Percentiles rank a stretch among this genome's conserved stretches.
These are phyloP conservation scores for Colletotrichum tropicale DNA, from an alignment of 2,329 filamentous ascomycete genomes.

Conservation along the genomic window DNA sequence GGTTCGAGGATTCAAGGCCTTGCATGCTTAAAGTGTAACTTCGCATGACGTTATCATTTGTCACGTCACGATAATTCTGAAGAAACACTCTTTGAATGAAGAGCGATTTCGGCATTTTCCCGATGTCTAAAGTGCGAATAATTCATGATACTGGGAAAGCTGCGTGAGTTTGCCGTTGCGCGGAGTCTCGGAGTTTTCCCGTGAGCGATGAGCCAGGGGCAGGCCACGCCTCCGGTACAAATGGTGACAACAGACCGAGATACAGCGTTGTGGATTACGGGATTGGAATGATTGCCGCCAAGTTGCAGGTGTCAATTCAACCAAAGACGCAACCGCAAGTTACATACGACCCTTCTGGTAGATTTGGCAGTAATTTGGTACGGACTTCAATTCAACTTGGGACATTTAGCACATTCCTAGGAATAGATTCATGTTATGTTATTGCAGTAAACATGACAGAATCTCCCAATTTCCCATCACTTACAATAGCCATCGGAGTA, in stretches of 20 bases:
- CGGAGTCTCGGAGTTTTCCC: not conserved
- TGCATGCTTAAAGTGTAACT: not conserved
- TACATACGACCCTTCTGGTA: not conserved
- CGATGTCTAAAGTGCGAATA: not conserved
- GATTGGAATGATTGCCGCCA: fast-evolving
- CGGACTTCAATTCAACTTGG: not conserved
- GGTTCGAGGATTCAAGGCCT: not conserved
- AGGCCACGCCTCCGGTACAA: fast-evolving
- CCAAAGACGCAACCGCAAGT: not conserved
- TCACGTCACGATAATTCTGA: not conserved
- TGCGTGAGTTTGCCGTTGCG: fast-evolving
- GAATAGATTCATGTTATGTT: not conserved
- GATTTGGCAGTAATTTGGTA: not conserved
- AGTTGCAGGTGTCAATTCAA: not conserved
- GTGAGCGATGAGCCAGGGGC: fast-evolving
- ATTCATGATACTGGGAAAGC: not conserved
- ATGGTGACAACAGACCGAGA: not conserved
- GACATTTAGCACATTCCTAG: not conserved
- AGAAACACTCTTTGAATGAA: not conserved
- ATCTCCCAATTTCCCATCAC: not conserved
- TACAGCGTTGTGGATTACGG: fast-evolving
- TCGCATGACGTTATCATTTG: not conserved
- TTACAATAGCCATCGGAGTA: not conserved
- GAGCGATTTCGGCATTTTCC: fast-evolving
- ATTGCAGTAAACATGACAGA: not conserved